phyloP scores from a whole-genome alignment of 2,329 filamentous ascomycete genomes.

The Claviceps capensis region DNA sequence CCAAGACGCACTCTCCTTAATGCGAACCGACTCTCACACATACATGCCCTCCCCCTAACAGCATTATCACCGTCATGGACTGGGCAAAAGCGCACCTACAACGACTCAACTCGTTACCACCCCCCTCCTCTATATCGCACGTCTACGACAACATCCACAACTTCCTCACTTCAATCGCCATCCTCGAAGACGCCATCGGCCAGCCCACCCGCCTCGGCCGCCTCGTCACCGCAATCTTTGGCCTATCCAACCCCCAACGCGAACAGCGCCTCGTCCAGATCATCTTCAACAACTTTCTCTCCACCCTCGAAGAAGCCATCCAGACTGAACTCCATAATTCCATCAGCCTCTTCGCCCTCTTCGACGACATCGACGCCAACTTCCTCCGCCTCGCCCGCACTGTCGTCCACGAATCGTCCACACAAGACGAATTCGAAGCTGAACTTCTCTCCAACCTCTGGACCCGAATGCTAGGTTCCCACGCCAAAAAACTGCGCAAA shows the following conservation, averaged over 20 bases:
- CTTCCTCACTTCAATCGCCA: constrained; percentile 50
- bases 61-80: constrained; percentile 89
- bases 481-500: constrained; percentile 64
- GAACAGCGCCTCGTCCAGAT: constrained; percentile 70
- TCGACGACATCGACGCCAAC: constrained; percentile 80
- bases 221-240: constrained; percentile 60
- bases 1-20: too few species aligned
- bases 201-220: constrained; percentile 55
- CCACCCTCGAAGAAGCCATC: constrained; percentile 80
- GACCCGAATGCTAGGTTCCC: constrained; percentile 69
- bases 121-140: constrained; percentile 44
- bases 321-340: constrained; percentile 70
- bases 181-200: constrained; percentile 41
- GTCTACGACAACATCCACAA: constrained; percentile 76
- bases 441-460: constrained; percentile 76
- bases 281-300: constrained; percentile 73
- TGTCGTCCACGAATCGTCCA: constrained; percentile 69
- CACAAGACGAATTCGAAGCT: constrained; percentile 66
- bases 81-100: constrained; percentile 82
- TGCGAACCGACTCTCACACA: too few species aligned
- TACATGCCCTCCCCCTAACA: constrained; percentile 15
- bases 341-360: constrained; percentile 71
- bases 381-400: constrained; percentile 79
- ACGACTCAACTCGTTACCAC: constrained; percentile 48
- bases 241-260: constrained; percentile 66